These are phyloP conservation scores for Aureoboletus auriporus DNA, from an alignment of 768 basidiomycete species.

Conservation along the genomic window DNA sequence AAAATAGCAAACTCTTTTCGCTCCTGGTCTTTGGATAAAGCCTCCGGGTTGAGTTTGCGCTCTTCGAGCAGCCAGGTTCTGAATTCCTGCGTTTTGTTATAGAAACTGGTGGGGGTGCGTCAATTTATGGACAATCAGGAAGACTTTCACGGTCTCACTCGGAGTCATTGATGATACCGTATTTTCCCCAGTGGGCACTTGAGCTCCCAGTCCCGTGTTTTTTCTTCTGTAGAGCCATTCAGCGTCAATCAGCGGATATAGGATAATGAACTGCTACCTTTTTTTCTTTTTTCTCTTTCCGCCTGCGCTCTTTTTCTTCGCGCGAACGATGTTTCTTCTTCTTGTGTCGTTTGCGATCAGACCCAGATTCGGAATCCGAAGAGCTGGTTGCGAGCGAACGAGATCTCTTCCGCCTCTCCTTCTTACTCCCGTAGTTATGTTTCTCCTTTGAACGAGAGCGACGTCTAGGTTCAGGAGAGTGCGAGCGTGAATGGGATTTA, in stretches of 20 bases:
- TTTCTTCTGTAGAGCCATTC: slow-evolving; percentile 48
- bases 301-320: slow-evolving; percentile 48
- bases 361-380: slow-evolving; percentile 31
- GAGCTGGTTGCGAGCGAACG: slow-evolving; percentile 40
- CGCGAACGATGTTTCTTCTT: slow-evolving; percentile 46
- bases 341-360: slow-evolving; percentile 36
- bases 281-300: slow-evolving; percentile 68
- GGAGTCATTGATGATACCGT: slow-evolving; percentile 78
- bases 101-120: slow-evolving; percentile 50
- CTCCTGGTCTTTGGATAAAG: slow-evolving; percentile 77
- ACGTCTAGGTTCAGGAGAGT: slow-evolving; percentile 23
- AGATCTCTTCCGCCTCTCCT: slow-evolving; percentile 30
- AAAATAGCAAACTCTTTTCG: slow-evolving; percentile 83
- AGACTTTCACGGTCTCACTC: slow-evolving; percentile 54
- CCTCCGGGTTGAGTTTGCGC: slow-evolving; percentile 86
- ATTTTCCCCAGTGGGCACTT: slow-evolving; percentile 77
- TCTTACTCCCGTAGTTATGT: slow-evolving; percentile 17
- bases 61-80: slow-evolving; percentile 93
- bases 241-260: not conserved
- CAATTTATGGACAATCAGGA: slow-evolving; percentile 8
- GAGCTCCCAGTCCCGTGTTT: slow-evolving; percentile 45
- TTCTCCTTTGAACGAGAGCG: slow-evolving; percentile 36
- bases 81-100: slow-evolving; percentile 82
- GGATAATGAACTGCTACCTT: slow-evolving; percentile 39
- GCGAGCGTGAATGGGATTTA: slow-evolving; percentile 23